Base-by-base conservation (phyloP, 2,329 filamentous ascomycete genomes). In the Trichoderma asperellum region DNA sequence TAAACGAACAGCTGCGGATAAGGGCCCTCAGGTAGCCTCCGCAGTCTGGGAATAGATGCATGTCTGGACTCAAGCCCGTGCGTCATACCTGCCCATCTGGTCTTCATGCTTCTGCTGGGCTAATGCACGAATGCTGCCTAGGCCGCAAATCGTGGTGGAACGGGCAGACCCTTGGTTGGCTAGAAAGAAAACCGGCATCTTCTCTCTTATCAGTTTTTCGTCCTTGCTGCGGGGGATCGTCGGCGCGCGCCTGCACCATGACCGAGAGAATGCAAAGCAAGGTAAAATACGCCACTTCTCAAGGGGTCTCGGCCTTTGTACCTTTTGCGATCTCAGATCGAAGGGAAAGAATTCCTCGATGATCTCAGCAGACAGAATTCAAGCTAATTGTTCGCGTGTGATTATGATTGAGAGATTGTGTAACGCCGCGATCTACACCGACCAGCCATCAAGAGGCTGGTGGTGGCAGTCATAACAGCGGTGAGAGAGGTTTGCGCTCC, bases 1-100 rank as follows among this genome's bases (percentile, higher is more conserved):
- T 49, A 56, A 43, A 29, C 32, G 29, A 56, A 53, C 4, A 53
- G n/a, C 53, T 52, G 64, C 64, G 64, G 64, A 67, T 67, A 49
- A 52, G 55, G 63, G 40, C 53, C 16, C 14, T 57, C 37, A 34
- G 29, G 10, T 56, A 2, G 37, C 27, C 53, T 52, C 55, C 29
- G 55, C 40, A 59, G 29, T 7, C 53, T 67, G 64, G 55, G 64
- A 67, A 67, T 52, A 67, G 63, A 40, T 66, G 63, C 63, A 49
- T 21, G 27, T 49, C 63, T 55, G 55, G 37, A 24, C 53, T 58
- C 65, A 16, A 47, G 60, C 29, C 63, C 63, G 40, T 70, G 68
- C 68, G 68, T 70, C 68, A 70, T 70, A 70, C 68, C 68, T 70
- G 68, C 68, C 68, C 68, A 35, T 70, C 68, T 68, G 24, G 68